Base-by-base conservation (phyloP, 148 eudicot genomes). In the Fagopyrum tataricum region DNA sequence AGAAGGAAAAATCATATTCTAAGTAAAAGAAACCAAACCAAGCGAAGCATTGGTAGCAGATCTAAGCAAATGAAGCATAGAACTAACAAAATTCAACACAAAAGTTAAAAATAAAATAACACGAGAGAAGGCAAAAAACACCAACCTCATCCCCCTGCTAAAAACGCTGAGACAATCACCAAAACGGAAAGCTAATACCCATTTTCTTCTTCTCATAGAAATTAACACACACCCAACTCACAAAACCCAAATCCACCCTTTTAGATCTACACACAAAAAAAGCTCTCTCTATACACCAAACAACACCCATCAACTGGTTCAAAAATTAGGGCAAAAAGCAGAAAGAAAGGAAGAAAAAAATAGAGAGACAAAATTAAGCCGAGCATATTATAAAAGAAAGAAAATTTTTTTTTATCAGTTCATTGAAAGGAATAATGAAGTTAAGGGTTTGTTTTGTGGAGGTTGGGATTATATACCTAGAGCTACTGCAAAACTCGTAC, bases 81-180 rank as follows among this genome's bases (percentile, higher is more conserved):
- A 69, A 2, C 9, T 24, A 42, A 42, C 21, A 15, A 44, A 5
- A 40, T 55, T 18, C 13, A 21, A 58, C 64, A 2, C 31, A 23
- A 26, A 24, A 11, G 1, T 31, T 6, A 11, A 11, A 24, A 61
- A 31, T 15, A 13, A 59, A 20, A 20, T 20, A 52, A 56, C 61
- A 55, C 61, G 15, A 10, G n/a, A 68, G 37, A 75, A 39, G 26
- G 44, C 59, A 46, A 70, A 40, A 26, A 71, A 76, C 75, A 70
- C 23, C 5, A 53, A 53, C 52, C 76, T 61, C 70, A 70, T 23
- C 71, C 71, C 20, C 11, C 72, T 70, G 72, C 90, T 82, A 82
- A 67, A 80, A 80, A 84, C 82, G 82, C 85, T 74, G 84, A 86
- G 78, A 84, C 87, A 86, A 78, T 84, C 87, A 84, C 86, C 73